Conservation (phyloP, 1,139 yeast genomes). For the Suhomyces bribrorum region DNA sequence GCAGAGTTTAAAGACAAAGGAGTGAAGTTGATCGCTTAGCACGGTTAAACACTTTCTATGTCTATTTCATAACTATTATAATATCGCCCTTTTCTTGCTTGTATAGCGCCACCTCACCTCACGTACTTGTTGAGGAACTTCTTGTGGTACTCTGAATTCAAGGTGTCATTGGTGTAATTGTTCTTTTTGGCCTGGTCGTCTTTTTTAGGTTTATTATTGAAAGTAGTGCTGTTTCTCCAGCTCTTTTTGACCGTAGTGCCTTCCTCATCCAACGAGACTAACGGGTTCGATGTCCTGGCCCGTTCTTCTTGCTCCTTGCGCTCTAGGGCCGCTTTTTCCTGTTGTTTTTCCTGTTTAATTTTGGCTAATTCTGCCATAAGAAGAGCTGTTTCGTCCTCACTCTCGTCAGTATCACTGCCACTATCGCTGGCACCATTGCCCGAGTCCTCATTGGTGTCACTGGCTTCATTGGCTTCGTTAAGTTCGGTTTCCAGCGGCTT, state of each 20-base stretch:
- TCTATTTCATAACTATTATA: too few relatives aligned
- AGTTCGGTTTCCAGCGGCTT: slow-evolving; percentile 1
- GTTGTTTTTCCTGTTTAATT: slow-evolving; percentile 47
- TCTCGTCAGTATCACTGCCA: slow-evolving; percentile 14
- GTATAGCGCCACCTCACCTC: slow-evolving; percentile 25
- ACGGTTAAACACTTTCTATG: too few relatives aligned
- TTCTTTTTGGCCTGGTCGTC: slow-evolving; percentile 5
- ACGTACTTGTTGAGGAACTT: slow-evolving; percentile 69
- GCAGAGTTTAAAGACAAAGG: too few relatives aligned
- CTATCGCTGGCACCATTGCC: slow-evolving; percentile 2
- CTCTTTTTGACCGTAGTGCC: slow-evolving; percentile 32
- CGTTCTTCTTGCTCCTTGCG: slow-evolving; percentile 20
- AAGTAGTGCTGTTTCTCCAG: slow-evolving; percentile 59
- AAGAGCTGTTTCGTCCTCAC: slow-evolving; percentile 36
- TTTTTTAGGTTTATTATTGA: slow-evolving; percentile 33
- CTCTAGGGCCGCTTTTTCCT: slow-evolving; percentile 31
- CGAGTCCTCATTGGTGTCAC: slow-evolving; percentile 1
- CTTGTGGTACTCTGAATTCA: slow-evolving; percentile 69
- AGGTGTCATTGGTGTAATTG: slow-evolving; percentile 60
- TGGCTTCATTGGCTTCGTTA: slow-evolving; percentile 5
- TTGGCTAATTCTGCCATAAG: slow-evolving; percentile 56
- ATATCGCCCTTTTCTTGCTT: too few relatives aligned
- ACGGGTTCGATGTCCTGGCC: slow-evolving; percentile 44
- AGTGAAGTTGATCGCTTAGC: too few relatives aligned
- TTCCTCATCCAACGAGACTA: slow-evolving; percentile 25